These are phyloP conservation scores for Suillus cothurnatus DNA, from an alignment of 768 basidiomycete genomes.

Conservation along the genomic window DNA sequence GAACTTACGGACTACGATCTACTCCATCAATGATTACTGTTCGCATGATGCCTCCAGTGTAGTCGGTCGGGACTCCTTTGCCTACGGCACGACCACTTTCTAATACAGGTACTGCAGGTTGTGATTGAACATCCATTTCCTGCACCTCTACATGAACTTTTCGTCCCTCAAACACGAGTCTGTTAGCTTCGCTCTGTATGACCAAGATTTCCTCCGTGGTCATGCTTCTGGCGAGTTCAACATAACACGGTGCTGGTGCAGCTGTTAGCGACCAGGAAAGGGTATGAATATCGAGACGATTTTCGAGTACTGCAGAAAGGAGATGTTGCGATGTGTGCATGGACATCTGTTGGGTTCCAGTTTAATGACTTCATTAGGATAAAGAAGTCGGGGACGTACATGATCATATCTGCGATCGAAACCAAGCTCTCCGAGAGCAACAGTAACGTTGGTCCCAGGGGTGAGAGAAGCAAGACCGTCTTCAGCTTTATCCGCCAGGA, in stretches of 20 bases:
- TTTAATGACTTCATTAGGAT: constrained; percentile 3
- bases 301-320: constrained; percentile 78
- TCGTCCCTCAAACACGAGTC: constrained; percentile 68
- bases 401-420: constrained; percentile 73
- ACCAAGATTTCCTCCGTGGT: constrained; percentile 58
- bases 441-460: constrained; percentile 52
- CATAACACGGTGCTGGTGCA: constrained; percentile 70
- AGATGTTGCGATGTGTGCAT: constrained; percentile 87
- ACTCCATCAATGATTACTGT: constrained; percentile 82
- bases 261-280: constrained; percentile 81
- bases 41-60: constrained; percentile 76
- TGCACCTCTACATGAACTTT: constrained; percentile 74
- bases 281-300: constrained; percentile 62
- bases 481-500: constrained; percentile 43
- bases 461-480: constrained; percentile 50
- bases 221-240: constrained; percentile 75
- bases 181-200: constrained; percentile 68
- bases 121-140: constrained; percentile 51
- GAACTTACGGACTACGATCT: constrained; percentile 74
- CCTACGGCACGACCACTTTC: constrained; percentile 54
- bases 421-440: constrained; percentile 59
- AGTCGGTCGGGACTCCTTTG: constrained; percentile 65
- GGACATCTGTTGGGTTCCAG: constrained; percentile 54
- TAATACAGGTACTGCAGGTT: constrained; percentile 34
- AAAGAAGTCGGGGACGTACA: constrained; percentile 42